A percentile compares a stretch with the other conserved stretches of the same genome.
These are phyloP conservation scores for Amphibolis antarctica DNA, from an alignment of 106 monocot genomes.

Conservation along the genomic window DNA sequence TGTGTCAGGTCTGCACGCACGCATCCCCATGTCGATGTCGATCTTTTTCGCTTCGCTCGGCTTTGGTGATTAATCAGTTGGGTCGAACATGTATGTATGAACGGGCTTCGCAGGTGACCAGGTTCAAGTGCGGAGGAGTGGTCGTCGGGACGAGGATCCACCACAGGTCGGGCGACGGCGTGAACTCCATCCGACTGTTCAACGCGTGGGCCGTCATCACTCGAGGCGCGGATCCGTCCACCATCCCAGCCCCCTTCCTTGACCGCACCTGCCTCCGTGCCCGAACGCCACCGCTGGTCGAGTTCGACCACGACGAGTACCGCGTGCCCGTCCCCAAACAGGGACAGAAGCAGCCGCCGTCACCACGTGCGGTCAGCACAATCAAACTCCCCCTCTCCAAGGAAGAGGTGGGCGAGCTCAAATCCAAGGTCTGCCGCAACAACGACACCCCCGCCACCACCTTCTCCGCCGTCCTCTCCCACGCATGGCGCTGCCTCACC, in stretches of 20 bases:
- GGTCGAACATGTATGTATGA: neutral
- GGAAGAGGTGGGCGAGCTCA: constrained; percentile 21
- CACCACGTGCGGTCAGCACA: constrained; percentile 5
- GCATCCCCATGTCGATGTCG: neutral
- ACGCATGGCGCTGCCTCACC: constrained; percentile 47
- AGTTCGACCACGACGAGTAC: constrained; percentile 31
- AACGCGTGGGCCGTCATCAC: constrained; percentile 47
- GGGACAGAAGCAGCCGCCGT: neutral
- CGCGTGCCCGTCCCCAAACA: neutral
- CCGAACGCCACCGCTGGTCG: constrained; percentile 18
- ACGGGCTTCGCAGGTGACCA: constrained; percentile 35
- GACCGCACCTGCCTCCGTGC: constrained; percentile 43
- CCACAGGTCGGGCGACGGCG: constrained; percentile 44
- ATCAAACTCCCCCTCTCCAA: constrained; percentile 27
- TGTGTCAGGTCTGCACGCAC: constrained; percentile 28
- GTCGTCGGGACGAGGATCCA: constrained; percentile 33
- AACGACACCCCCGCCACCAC: constrained; percentile 10
- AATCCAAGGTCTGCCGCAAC: neutral
- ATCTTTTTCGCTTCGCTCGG: neutral
- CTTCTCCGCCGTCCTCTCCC: constrained; percentile 32
- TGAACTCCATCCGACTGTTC: constrained; percentile 33
- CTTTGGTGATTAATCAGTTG: neutral
- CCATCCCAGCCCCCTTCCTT: constrained; percentile 19
- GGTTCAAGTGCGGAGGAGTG: constrained; percentile 50
- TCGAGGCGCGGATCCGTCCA: constrained; percentile 7